Evolutionary conservation across 2,329 filamentous ascomycete species (phyloP).

Genomic region (Chaetomiaceae sp.): DNA sequence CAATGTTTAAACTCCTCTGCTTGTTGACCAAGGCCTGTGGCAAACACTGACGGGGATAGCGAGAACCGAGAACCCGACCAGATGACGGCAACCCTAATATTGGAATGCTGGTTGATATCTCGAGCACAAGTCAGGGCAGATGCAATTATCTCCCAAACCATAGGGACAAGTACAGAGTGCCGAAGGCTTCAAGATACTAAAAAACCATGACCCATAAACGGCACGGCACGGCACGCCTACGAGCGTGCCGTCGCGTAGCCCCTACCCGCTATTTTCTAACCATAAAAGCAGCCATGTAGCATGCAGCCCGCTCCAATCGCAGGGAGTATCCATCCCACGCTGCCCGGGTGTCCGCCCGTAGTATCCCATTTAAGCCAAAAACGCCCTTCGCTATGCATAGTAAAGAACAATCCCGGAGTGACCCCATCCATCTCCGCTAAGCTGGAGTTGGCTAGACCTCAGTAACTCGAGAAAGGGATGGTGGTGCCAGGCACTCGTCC

Average conservation of each 20-base stretch:
- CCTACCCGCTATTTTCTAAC: neutral
- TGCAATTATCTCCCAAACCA: no score
- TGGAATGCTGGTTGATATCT: no score
- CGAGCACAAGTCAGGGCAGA: no score
- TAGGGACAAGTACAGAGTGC: no score
- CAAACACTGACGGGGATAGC: no score
- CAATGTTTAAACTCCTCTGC: no score
- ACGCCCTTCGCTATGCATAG: slow-evolving; percentile 31
- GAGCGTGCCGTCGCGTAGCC: neutral
- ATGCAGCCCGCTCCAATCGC: neutral
- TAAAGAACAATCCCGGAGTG: neutral
- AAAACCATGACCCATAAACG: neutral
- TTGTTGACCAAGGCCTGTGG: no score
- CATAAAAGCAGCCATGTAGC: slow-evolving; percentile 2
- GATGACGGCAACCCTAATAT: no score
- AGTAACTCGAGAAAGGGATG: neutral
- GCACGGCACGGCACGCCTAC: neutral
- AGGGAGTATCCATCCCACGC: neutral
- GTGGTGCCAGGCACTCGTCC: neutral
- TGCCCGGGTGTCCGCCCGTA: neutral
- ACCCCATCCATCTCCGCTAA: neutral
- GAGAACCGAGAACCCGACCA: no score
- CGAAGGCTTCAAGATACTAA: no score
- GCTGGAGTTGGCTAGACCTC: slow-evolving; percentile 2
- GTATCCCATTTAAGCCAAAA: slow-evolving; percentile 8